phyloP scores from a whole-genome alignment of 331 rosid genomes.

The Saraca asoca region DNA sequence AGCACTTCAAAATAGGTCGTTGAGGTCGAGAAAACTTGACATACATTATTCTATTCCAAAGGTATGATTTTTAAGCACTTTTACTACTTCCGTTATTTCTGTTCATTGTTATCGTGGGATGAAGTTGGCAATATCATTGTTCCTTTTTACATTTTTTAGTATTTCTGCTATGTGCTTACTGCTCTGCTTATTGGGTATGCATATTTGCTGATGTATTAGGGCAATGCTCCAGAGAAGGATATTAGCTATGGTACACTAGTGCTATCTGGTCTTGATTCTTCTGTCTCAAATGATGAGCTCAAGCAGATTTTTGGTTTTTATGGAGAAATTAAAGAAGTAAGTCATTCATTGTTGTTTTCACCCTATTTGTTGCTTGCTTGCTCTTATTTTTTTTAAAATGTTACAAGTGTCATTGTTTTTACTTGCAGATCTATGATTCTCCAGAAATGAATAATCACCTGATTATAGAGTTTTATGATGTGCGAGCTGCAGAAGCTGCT shows the following conservation, averaged over 20 bases:
- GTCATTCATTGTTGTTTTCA: slow-evolving; percentile 34
- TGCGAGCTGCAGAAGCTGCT: slow-evolving; percentile 77
- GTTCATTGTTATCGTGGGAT: slow-evolving; percentile 24
- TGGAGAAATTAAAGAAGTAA: slow-evolving; percentile 80
- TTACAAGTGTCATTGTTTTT: slow-evolving; percentile 20
- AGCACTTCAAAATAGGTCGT: slow-evolving; percentile 68
- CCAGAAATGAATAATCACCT: slow-evolving; percentile 53
- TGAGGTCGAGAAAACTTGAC: slow-evolving; percentile 70
- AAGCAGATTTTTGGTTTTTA: slow-evolving; percentile 61
- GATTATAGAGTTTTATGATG: slow-evolving; percentile 67
- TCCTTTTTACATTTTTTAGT: slow-evolving; percentile 29
- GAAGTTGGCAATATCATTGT: slow-evolving; percentile 3
- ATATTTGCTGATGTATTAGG: slow-evolving; percentile 51
- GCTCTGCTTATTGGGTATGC: slow-evolving; percentile 34
- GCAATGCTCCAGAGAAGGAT: slow-evolving; percentile 74
- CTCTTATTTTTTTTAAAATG: slow-evolving; percentile 23
- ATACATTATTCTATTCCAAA: slow-evolving; percentile 81
- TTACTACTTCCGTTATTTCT: slow-evolving; percentile 30
- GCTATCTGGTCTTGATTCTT: slow-evolving; percentile 70
- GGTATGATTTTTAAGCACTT: slow-evolving; percentile 44
- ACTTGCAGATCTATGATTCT: slow-evolving; percentile 66
- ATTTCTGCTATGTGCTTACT: slow-evolving; percentile 25
- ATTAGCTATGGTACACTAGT: slow-evolving; percentile 67
- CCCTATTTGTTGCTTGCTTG: slow-evolving; percentile 32
- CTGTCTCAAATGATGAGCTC: slow-evolving; percentile 67